phyloP scores from a whole-genome alignment of 305 asterid genomes.

The Fraxinus xanthoxyloides region DNA sequence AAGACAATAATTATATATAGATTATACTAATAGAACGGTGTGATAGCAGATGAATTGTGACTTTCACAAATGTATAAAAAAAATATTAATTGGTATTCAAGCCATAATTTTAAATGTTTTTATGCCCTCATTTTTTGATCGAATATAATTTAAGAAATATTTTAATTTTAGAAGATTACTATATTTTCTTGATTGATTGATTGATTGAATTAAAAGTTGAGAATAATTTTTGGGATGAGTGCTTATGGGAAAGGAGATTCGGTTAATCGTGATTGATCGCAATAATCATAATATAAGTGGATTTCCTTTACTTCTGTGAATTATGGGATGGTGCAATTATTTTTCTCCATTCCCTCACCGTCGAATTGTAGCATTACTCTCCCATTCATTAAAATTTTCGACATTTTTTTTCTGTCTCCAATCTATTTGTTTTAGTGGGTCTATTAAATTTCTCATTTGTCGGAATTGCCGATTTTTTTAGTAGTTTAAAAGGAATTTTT shows the following conservation, averaged over 20 bases:
- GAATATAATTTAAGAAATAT: neutral
- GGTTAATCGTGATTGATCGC: neutral
- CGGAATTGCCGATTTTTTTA: too few species aligned
- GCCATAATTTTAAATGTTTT: neutral
- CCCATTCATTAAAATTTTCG: neutral
- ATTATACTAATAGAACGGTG: too few species aligned
- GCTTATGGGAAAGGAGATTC: neutral
- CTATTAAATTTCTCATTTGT: too few species aligned
- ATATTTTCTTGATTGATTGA: neutral
- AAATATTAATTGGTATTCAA: neutral
- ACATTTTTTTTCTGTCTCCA: neutral
- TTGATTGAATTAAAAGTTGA: neutral
- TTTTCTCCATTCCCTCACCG: neutral
- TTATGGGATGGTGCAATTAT: neutral
- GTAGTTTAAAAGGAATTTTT: neutral
- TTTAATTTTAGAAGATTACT: neutral
- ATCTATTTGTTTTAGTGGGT: neutral
- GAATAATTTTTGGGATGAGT: neutral
- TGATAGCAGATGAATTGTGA: neutral
- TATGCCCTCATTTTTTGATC: neutral
- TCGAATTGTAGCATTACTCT: neutral
- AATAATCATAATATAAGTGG: neutral
- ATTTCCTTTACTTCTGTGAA: neutral
- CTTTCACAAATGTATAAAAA: too few species aligned
- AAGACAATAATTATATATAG: neutral